Evolutionary conservation across 1,284 basidiomycete genomes (phyloP), one percentile per base, ranked within the genome.

Genomic region (Ustilago sp.): DNA sequence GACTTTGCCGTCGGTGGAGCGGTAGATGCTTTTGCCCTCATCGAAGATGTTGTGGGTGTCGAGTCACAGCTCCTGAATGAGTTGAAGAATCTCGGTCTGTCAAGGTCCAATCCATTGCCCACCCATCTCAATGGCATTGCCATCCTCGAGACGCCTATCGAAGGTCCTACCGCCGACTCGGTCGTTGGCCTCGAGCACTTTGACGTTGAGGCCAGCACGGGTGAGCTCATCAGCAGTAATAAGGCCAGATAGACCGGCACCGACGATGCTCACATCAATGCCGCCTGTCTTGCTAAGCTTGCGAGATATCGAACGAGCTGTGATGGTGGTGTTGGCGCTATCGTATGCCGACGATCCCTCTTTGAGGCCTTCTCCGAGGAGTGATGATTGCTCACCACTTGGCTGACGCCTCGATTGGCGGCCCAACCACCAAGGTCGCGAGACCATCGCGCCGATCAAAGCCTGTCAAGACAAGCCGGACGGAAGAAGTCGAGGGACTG

Each of bases 51-150:
- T 63, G 58, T 71, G 65, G 1, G 71, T 74, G 8, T 87, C 82
- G 4, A 88, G 84, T 0, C 86, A 86, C 19, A 88, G 75, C 52
- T 83, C 82, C 50, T 86, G 80, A 12, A 87, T 86, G 34, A 89
- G 84, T 7, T 72, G 68, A 23, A 88, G 88, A 50, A 87, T 87
- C 19, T 88, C 88, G 68, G 87, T 86, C 45, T 86, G 86, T 74
- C 85, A 87, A 12, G 88, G 88, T 66, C 88, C 88, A 39, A 88
- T 88, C 87, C 87, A 88, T 64, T 86, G 86, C 68, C 88, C 88
- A n/a, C 88, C 88, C 34, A 89, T 79, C 68, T 89, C 88, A 47
- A 88, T 81, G 5, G 62, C 61, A 34, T 73, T 76, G 55, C 73
- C 78, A 36, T 67, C 80, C 19, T 79, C 69, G 3, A 67, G 54